Conservation (phyloP, 495 filamentous ascomycete species). For the Paragyromitra xinjiangensis region DNA sequence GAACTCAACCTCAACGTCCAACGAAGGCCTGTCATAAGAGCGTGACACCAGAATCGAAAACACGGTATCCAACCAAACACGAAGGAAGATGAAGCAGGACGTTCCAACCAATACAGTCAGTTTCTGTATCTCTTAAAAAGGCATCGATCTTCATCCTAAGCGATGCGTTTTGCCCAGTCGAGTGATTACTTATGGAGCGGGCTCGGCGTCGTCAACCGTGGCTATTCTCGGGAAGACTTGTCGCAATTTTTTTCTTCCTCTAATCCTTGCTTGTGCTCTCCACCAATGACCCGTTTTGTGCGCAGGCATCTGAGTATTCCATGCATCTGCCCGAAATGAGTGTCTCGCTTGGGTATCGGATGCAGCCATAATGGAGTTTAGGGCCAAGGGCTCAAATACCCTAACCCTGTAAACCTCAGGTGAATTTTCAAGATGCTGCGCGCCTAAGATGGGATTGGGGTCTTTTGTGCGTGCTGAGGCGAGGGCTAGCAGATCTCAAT, state of each 20-base stretch:
- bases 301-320: neutral
- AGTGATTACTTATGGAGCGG: conserved; percentile 35
- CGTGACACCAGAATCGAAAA: neutral
- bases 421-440: too few species aligned
- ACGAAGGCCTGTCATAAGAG: conserved; percentile 5
- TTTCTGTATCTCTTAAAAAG: neutral
- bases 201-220: neutral
- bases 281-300: neutral
- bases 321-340: neutral
- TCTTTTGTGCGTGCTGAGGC: too few species aligned
- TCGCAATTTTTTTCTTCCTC: neutral
- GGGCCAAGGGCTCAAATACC: neutral
- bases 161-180: neutral
- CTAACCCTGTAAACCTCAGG: neutral
- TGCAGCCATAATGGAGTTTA: neutral
- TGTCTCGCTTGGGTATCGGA: neutral
- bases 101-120: neutral
- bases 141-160: neutral
- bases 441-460: too few species aligned
- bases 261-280: conserved; percentile 1
- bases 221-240: neutral
- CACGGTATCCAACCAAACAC: neutral
- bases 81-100: neutral
- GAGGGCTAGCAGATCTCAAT: too few species aligned
- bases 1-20: conserved; percentile 34